These are phyloP conservation scores for Solanum acaule DNA, from an alignment of 257 asterid genomes.

Conservation along the genomic window DNA sequence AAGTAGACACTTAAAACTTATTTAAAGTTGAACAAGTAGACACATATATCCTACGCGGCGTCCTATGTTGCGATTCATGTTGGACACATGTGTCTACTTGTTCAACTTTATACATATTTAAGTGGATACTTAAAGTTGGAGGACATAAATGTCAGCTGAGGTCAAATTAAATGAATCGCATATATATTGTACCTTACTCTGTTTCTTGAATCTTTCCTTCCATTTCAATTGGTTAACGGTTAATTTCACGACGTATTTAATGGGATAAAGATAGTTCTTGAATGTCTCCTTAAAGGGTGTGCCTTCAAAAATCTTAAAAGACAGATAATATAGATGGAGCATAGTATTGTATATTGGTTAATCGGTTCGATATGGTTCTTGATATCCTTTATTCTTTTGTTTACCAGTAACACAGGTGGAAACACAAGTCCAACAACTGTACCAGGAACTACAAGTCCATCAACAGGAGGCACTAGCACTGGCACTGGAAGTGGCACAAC, in stretches of 20 bases:
- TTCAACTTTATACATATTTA: not conserved
- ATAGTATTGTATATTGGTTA: not conserved
- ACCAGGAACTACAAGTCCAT: not conserved
- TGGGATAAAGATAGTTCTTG: no score
- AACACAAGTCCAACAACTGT: slow-evolving; percentile 1
- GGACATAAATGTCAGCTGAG: not conserved
- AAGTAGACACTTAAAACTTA: no score
- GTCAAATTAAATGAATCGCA: not conserved
- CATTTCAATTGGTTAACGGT: rapidly evolving
- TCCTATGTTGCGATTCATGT: not conserved
- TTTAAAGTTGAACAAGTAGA: not conserved
- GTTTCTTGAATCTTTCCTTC: not conserved
- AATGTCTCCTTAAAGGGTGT: not conserved
- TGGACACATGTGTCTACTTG: not conserved
- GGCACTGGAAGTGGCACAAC: not conserved
- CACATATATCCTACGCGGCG: not conserved
- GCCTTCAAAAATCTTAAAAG: not conserved
- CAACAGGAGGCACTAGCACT: slow-evolving; percentile 1
- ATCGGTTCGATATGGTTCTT: not conserved
- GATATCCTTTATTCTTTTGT: not conserved
- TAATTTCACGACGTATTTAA: not conserved
- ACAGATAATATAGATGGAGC: not conserved
- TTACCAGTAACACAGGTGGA: slow-evolving; percentile 1
- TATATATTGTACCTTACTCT: not conserved
- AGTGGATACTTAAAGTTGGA: not conserved